Evolutionary conservation across 140 eudicot genomes (phyloP).

Genomic region (Senecio squalidus): DNA sequence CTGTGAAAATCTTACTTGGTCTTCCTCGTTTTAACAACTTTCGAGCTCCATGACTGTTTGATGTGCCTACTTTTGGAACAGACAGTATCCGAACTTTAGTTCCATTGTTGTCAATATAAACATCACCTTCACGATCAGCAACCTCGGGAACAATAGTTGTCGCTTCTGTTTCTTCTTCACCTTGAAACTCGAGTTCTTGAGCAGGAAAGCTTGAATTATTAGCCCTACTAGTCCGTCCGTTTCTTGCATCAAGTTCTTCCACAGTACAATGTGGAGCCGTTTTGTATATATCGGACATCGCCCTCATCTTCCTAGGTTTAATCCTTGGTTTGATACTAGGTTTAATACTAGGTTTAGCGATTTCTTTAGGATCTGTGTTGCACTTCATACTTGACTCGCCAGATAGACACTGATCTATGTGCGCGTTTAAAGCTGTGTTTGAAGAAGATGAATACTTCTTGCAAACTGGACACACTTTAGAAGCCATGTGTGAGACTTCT

Average conservation of each 20-base stretch:
- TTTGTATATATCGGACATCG: conserved; percentile 53
- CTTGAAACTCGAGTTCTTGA: conserved; percentile 28
- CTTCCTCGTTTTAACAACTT: conserved; percentile 25
- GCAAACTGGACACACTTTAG: conserved; percentile 77
- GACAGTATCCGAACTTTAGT: conserved; percentile 62
- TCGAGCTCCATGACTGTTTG: conserved; percentile 8
- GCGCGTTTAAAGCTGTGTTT: conserved; percentile 74
- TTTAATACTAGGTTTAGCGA: conserved; percentile 32
- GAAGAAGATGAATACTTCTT: conserved; percentile 63
- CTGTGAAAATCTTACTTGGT: conserved; percentile 23
- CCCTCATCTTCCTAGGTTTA: conserved; percentile 51
- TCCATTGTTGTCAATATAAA: conserved; percentile 55
- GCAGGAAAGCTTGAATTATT: conserved; percentile 23
- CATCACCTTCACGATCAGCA: conserved; percentile 40
- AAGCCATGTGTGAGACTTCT: conserved; percentile 39
- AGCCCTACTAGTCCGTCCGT: conserved; percentile 68
- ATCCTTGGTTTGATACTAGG: conserved; percentile 20
- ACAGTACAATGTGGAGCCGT: conserved; percentile 53
- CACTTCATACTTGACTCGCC: conserved; percentile 38
- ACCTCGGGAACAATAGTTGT: conserved; percentile 21
- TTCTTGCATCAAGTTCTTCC: conserved; percentile 79
- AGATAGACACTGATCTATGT: conserved; percentile 71
- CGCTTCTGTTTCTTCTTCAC: conserved; percentile 15
- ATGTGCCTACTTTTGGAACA: conserved; percentile 8
- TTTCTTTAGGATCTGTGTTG: conserved; percentile 29